Conservation (phyloP, 768 basidiomycete genomes). For the Suillus plorans region DNA sequence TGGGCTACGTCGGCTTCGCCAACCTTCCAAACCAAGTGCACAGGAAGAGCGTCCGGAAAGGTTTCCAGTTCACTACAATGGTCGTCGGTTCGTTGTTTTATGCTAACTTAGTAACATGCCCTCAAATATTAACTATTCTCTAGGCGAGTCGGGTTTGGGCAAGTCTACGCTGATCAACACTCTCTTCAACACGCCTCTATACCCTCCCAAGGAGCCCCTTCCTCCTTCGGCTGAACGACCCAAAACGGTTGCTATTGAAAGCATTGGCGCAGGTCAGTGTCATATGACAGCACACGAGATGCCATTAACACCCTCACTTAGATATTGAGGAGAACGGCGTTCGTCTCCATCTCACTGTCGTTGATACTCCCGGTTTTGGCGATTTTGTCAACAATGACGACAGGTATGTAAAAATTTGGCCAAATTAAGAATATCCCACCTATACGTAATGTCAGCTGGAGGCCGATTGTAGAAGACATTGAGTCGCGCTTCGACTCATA, state of each 20-base stretch:
- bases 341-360: slow-evolving; percentile 94
- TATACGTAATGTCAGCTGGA: slow-evolving; percentile 67
- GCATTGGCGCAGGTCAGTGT: slow-evolving; percentile 90
- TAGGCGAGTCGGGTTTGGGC: slow-evolving; percentile 96
- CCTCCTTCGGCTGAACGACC: slow-evolving; percentile 84
- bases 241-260: slow-evolving; percentile 96
- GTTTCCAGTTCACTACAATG: slow-evolving; percentile 99
- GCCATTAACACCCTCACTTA: slow-evolving; percentile 32
- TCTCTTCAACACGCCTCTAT: slow-evolving; percentile 95
- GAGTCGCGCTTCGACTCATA: slow-evolving; percentile 98
- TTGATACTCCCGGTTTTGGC: slow-evolving; percentile 98
- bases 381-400: slow-evolving; percentile 99
- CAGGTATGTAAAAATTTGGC: slow-evolving; percentile 53
- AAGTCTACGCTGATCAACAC: slow-evolving; percentile 99
- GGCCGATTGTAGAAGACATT: slow-evolving; percentile 97
- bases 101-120: slow-evolving; percentile 15
- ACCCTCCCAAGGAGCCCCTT: slow-evolving; percentile 82
- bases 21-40: slow-evolving; percentile 99
- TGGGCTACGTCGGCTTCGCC: slow-evolving; percentile 95
- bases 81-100: slow-evolving; percentile 82
- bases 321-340: slow-evolving; percentile 99
- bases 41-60: slow-evolving; percentile 96
- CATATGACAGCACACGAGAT: slow-evolving; percentile 2
- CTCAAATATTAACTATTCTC: slow-evolving; percentile 16
- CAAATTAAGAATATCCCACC: slow-evolving; percentile 15